Percentiles rank a stretch among this genome's conserved stretches.
These are phyloP conservation scores for Candida nanaspora DNA, from an alignment of 805 yeast species.

Conservation along the genomic window DNA sequence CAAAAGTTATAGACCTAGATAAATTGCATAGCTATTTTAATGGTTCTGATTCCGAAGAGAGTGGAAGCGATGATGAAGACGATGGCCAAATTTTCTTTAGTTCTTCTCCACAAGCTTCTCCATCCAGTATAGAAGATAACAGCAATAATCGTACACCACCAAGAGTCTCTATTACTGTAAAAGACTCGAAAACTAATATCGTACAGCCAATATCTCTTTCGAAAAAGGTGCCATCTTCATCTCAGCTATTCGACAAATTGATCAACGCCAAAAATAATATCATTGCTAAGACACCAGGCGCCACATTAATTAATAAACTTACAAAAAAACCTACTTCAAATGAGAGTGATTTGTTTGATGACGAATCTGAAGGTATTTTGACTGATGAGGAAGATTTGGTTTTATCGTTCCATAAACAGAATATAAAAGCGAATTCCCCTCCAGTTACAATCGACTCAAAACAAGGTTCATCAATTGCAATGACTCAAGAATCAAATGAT, in stretches of 20 bases:
- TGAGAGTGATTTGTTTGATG: background rate
- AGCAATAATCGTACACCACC: background rate
- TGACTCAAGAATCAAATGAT: no score
- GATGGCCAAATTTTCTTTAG: background rate
- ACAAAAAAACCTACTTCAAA: background rate
- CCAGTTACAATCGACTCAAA: background rate
- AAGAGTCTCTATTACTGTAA: no score
- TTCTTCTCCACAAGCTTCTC: background rate
- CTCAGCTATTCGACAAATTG: background rate
- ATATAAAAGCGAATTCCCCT: background rate
- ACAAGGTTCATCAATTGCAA: background rate
- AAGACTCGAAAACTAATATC: no score
- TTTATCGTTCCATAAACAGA: background rate
- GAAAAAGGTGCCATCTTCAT: background rate
- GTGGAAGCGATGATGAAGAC: background rate
- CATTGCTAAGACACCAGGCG: background rate
- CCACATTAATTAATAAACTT: background rate
- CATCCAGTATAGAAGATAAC: background rate
- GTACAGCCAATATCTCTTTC: background rate
- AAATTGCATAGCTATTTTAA: constrained; percentile 25
- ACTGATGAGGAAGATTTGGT: background rate
- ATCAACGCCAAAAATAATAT: background rate
- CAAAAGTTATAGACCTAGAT: constrained; percentile 19
- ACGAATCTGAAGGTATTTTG: no score
- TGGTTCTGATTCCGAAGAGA: background rate